Percentiles rank a stretch among this genome's conserved stretches.
Evolutionary conservation across 306 rosid genomes (phyloP).

Genomic region (Comarum palustre): DNA sequence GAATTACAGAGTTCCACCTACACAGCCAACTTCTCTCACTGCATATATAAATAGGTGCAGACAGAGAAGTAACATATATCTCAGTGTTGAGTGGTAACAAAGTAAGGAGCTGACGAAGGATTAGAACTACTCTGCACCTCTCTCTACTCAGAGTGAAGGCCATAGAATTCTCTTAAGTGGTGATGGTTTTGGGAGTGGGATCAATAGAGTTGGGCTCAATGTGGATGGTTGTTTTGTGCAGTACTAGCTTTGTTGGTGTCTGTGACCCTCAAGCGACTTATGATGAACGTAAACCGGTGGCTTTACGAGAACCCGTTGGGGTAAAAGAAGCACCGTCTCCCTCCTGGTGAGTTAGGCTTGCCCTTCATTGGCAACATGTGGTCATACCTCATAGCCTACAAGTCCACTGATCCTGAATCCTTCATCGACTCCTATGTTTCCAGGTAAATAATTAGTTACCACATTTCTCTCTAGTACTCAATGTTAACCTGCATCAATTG

Average conservation of each 20-base stretch:
- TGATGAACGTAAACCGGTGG: slow-evolving; percentile 56
- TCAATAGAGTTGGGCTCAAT: slow-evolving; percentile 17
- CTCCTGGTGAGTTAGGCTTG: slow-evolving; percentile 92
- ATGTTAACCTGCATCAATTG: not conserved
- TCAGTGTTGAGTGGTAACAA: not conserved
- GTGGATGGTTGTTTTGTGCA: slow-evolving; percentile 10
- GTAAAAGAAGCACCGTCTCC: slow-evolving; percentile 46
- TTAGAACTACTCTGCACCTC: not conserved
- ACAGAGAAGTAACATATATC: not conserved
- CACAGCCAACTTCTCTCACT: not conserved
- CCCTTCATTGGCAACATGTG: slow-evolving; percentile 96
- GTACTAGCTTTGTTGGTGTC: slow-evolving; percentile 1
- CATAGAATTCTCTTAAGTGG: not conserved
- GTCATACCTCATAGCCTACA: slow-evolving; percentile 86
- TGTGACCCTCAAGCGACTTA: slow-evolving; percentile 29
- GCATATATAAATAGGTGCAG: not conserved
- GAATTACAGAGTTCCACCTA: not conserved
- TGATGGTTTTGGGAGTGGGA: not conserved
- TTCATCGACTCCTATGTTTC: slow-evolving; percentile 58
- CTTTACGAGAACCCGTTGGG: slow-evolving; percentile 58
- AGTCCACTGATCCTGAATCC: slow-evolving; percentile 70
- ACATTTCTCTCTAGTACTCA: not conserved
- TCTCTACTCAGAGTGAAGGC: not conserved
- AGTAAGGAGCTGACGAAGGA: not conserved
- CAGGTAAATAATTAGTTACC: slow-evolving; percentile 41